phyloP scores from a whole-genome alignment of 2,329 filamentous ascomycete genomes.

The Sclerotinia spermophila region DNA sequence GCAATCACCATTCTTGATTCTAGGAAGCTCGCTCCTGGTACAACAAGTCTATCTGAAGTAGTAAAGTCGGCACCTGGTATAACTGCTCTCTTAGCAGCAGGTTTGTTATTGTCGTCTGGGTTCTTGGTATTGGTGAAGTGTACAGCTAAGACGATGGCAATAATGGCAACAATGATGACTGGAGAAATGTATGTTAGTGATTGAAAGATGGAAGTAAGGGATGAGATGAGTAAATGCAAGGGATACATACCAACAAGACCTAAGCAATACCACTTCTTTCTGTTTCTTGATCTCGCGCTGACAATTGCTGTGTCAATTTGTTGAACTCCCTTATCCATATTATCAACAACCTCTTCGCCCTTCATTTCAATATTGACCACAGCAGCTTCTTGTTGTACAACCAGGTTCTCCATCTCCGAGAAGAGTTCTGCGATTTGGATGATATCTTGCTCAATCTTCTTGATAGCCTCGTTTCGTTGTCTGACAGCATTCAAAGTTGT shows the following conservation, averaged over 20 bases:
- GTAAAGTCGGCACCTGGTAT: conserved; percentile 18
- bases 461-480: conserved; percentile 78
- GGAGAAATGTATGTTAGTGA: conserved; percentile 23
- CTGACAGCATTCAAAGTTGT: conserved; percentile 75
- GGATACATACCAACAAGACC: conserved; percentile 58
- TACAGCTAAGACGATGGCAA: conserved; percentile 47
- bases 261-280: conserved; percentile 89
- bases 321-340: conserved; percentile 80
- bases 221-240: background rate
- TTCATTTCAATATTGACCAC: conserved; percentile 81
- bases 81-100: conserved; percentile 26
- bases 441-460: conserved; percentile 90
- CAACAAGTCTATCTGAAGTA: conserved; percentile 19
- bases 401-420: conserved; percentile 80
- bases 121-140: conserved; percentile 41
- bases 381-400: conserved; percentile 80
- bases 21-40: conserved; percentile 20
- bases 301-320: conserved; percentile 78
- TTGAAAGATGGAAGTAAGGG: conserved; percentile 3
- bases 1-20: conserved; percentile 21
- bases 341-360: conserved; percentile 77
- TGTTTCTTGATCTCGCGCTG: conserved; percentile 69
- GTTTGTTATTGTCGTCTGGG: conserved; percentile 4
- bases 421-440: conserved; percentile 83
- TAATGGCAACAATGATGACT: conserved; percentile 53